Percentiles rank a stretch among this genome's conserved stretches.
phyloP scores from a whole-genome alignment of 202 grass and related monocot genomes.

The Panicum virgatum region DNA sequence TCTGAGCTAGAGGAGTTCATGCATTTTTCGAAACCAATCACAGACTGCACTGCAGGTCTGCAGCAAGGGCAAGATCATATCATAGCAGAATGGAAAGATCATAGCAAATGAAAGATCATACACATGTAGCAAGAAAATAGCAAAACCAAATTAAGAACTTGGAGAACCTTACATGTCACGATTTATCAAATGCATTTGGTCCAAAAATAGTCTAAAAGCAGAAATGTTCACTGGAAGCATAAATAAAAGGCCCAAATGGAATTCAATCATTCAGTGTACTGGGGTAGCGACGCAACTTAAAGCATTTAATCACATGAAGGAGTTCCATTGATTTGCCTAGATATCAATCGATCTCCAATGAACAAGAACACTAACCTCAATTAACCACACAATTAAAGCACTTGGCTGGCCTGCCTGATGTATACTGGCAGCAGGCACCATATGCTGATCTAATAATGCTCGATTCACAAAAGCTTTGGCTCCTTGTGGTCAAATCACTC shows the following conservation, averaged over 20 bases:
- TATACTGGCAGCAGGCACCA: neutral
- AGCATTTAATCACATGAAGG: conserved; percentile 16
- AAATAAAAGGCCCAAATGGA: neutral
- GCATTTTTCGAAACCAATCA: neutral
- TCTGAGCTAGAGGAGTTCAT: neutral
- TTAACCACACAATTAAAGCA: neutral
- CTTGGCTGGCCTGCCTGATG: conserved; percentile 8
- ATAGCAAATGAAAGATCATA: no score
- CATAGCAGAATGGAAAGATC: neutral
- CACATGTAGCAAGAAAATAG: neutral
- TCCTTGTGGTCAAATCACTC: conserved; percentile 13
- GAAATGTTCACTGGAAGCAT: neutral
- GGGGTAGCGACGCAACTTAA: neutral
- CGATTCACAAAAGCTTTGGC: neutral
- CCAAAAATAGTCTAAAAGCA: neutral
- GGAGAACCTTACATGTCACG: neutral
- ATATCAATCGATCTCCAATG: neutral
- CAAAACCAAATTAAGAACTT: neutral
- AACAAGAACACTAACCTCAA: conserved; percentile 39
- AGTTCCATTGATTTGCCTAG: neutral
- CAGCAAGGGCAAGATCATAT: neutral
- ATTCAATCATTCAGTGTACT: neutral
- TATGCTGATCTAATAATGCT: conserved; percentile 12
- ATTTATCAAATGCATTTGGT: neutral
- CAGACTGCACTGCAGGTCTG: neutral